Evolutionary conservation across 1,284 basidiomycete species (phyloP).

Genomic region (Microbotryum saponariae): DNA sequence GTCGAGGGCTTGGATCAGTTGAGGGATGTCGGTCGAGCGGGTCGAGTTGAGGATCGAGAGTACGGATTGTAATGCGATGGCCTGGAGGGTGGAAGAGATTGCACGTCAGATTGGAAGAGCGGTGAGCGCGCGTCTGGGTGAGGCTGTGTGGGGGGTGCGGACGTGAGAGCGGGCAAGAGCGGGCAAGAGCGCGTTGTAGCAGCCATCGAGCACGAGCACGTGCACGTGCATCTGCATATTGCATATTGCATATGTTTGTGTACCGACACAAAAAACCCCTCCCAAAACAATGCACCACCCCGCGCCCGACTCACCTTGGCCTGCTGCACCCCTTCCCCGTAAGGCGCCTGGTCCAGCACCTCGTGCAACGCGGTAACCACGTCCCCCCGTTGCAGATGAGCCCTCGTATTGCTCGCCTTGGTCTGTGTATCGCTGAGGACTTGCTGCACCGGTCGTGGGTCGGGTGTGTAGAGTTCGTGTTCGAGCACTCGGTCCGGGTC

Average conservation of each 20-base stretch:
- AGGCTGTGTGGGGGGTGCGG: not conserved
- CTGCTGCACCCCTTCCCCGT: conserved; percentile 70
- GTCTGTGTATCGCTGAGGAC: conserved; percentile 67
- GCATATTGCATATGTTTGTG: no score
- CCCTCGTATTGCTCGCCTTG: conserved; percentile 64
- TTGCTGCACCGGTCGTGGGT: conserved; percentile 68
- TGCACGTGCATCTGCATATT: no score
- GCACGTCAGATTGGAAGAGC: not conserved
- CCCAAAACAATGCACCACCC: not conserved
- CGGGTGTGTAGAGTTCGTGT: conserved; percentile 76
- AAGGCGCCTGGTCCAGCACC: conserved; percentile 69
- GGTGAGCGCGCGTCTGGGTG: no score
- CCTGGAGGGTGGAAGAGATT: conserved; percentile 45
- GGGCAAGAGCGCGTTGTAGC: no score
- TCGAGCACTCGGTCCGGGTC: conserved; percentile 86
- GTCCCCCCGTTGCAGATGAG: conserved; percentile 62
- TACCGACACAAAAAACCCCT: no score
- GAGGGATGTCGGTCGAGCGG: conserved; percentile 77
- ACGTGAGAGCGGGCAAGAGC: no score
- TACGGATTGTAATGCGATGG: conserved; percentile 70
- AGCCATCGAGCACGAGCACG: no score
- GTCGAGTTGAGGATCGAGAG: conserved; percentile 92
- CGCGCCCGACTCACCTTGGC: conserved; percentile 60
- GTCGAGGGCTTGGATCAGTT: conserved; percentile 64
- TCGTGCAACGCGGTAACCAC: conserved; percentile 60